A percentile compares a stretch with the other conserved stretches of the same genome.
Evolutionary conservation across 768 basidiomycete species (phyloP).

Genomic region (Termitomyces sp.): DNA sequence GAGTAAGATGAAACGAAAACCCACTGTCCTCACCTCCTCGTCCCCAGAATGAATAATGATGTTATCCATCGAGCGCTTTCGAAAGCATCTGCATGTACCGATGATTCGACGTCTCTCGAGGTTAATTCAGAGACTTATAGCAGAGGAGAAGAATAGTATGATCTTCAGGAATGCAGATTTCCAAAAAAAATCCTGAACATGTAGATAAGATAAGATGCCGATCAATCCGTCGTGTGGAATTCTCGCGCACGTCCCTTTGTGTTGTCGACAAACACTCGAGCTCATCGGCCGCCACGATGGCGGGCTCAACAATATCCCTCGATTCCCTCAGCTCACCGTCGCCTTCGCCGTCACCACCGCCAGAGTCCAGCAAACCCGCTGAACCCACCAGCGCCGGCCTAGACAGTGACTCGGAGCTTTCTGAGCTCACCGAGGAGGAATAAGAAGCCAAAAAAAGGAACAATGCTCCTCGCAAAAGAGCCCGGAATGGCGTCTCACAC

Average conservation of each 20-base stretch:
- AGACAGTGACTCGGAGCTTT: conserved; percentile 72
- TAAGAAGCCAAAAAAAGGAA: conserved; percentile 43
- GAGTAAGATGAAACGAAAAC: not conserved
- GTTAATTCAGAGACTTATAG: not conserved
- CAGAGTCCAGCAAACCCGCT: conserved; percentile 17
- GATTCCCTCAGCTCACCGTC: conserved; percentile 67
- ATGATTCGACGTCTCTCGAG: not conserved
- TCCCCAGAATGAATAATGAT: not conserved
- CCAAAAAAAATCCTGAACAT: not conserved
- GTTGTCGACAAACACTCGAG: conserved; percentile 24
- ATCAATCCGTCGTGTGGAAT: conserved; percentile 22
- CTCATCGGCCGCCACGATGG: conserved; percentile 34
- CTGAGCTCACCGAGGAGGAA: conserved; percentile 82
- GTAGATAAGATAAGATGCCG: conserved; percentile 33
- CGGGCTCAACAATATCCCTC: conserved; percentile 59
- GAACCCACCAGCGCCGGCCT: conserved; percentile 34
- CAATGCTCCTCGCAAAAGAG: conserved; percentile 19
- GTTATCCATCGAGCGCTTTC: not conserved
- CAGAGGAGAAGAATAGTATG: no score
- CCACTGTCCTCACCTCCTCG: not conserved
- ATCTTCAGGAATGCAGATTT: no score
- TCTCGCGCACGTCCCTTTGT: conserved; percentile 30
- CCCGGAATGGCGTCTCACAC: conserved; percentile 8
- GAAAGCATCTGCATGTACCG: not conserved
- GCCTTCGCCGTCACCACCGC: conserved; percentile 43